These are phyloP conservation scores for Daphne laureola DNA, from an alignment of 441 rosid species.

Conservation along the genomic window DNA sequence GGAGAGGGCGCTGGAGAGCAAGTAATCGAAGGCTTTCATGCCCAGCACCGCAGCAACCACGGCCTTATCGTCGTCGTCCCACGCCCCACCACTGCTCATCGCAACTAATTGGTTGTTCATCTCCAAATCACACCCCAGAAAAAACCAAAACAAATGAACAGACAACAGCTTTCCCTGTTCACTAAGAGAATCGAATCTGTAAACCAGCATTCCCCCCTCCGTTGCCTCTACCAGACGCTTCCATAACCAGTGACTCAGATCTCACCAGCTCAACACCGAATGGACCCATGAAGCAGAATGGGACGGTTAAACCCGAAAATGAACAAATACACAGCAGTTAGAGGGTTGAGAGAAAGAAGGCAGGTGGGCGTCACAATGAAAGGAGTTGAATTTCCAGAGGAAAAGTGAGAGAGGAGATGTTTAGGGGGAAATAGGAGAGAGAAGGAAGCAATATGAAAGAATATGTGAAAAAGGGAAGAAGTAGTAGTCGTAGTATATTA, in stretches of 20 bases:
- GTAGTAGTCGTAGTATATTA: no score
- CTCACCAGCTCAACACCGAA: constrained; percentile 25
- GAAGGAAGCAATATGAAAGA: background rate
- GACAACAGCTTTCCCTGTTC: constrained; percentile 4
- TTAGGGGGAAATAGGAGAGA: constrained; percentile 12
- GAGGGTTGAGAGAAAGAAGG: constrained; percentile 21
- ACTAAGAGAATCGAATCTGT: no score
- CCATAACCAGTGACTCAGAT: constrained; percentile 28
- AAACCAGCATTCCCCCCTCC: constrained; percentile 17
- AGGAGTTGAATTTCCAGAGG: constrained; percentile 9
- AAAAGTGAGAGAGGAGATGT: constrained; percentile 9
- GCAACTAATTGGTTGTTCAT: constrained; percentile 44
- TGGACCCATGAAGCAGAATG: constrained; percentile 13
- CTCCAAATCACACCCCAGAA: constrained; percentile 14
- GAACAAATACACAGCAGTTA: constrained; percentile 33
- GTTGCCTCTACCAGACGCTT: constrained; percentile 16
- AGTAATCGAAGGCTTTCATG: constrained; percentile 62
- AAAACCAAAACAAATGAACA: constrained; percentile 24
- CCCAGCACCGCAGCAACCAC: constrained; percentile 68
- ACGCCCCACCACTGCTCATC: constrained; percentile 40
- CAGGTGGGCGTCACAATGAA: constrained; percentile 11
- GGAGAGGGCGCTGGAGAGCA: constrained; percentile 54
- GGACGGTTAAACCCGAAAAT: constrained; percentile 15
- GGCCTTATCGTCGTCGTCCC: constrained; percentile 72
- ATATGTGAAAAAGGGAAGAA: constrained; percentile 8